Evolutionary conservation across 2,329 filamentous ascomycete species (phyloP).

Genomic region (Capronia epimyces): DNA sequence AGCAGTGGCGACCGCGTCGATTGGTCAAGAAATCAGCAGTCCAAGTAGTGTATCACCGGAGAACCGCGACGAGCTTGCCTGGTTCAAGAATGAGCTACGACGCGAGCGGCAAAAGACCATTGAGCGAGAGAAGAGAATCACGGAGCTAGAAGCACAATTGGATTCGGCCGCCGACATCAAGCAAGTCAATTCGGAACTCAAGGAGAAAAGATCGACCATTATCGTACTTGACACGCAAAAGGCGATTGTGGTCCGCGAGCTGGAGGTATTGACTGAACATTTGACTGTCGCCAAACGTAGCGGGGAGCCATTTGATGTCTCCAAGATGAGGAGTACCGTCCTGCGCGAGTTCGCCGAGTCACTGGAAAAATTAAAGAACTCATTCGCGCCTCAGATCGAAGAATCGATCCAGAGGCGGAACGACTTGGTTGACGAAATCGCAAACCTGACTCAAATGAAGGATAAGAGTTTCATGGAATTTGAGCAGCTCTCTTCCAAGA

Average conservation of each 20-base stretch:
- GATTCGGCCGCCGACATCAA: constrained; percentile 59
- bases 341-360: constrained; percentile 58
- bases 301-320: constrained; percentile 71
- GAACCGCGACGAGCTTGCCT: constrained; percentile 56
- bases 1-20: constrained; percentile 41
- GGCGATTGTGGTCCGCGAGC: constrained; percentile 88
- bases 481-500: constrained; percentile 89
- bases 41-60: constrained; percentile 59
- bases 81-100: constrained; percentile 66
- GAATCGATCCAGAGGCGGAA: constrained; percentile 86
- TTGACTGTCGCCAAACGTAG: constrained; percentile 80
- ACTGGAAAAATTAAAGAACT: constrained; percentile 69
- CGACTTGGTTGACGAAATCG: constrained; percentile 76
- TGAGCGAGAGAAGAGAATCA: constrained; percentile 79
- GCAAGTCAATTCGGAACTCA: constrained; percentile 77
- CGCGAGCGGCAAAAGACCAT: constrained; percentile 79
- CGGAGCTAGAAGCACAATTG: constrained; percentile 63
- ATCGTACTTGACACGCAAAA: constrained; percentile 89
- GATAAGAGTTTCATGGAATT: constrained; percentile 94
- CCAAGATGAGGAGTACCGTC: constrained; percentile 60
- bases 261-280: constrained; percentile 83
- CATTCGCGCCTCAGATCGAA: constrained; percentile 68
- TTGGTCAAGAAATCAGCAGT: constrained; percentile 61
- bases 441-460: constrained; percentile 73
- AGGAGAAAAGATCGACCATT: constrained; percentile 93